Evolutionary conservation across 306 rosid species (phyloP).

Genomic region (Cicer judaicum): DNA sequence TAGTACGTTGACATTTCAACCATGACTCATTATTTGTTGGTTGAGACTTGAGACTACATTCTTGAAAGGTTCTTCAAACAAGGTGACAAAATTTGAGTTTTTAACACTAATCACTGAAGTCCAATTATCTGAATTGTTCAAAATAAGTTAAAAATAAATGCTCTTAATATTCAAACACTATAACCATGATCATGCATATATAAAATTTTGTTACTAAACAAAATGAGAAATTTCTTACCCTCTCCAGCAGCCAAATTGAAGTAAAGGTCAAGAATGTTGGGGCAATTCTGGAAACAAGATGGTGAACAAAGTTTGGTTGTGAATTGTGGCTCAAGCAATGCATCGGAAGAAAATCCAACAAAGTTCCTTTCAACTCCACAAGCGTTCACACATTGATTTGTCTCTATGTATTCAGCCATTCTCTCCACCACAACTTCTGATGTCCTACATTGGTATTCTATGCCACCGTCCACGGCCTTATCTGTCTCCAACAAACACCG

Average conservation of each 20-base stretch:
- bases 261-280: constrained; percentile 76
- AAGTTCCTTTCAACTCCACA: constrained; percentile 77
- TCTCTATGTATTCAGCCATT: constrained; percentile 70
- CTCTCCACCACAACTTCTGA: constrained; percentile 78
- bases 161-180: no score
- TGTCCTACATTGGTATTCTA: constrained; percentile 71
- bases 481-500: constrained; percentile 78
- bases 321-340: constrained; percentile 77
- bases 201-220: not conserved
- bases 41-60: not conserved
- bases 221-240: constrained; percentile 50
- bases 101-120: not conserved
- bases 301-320: constrained; percentile 74
- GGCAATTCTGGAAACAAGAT: constrained; percentile 68
- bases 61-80: constrained; percentile 19
- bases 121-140: not conserved
- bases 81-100: constrained; percentile 1
- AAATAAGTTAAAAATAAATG: not conserved
- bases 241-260: constrained; percentile 83
- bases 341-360: constrained; percentile 82
- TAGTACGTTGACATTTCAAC: constrained; percentile 2
- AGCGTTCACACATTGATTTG: constrained; percentile 65
- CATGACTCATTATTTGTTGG: not conserved
- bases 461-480: constrained; percentile 47
- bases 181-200: no score